phyloP scores from a whole-genome alignment of 495 filamentous ascomycete genomes.

The Penicillium herquei region DNA sequence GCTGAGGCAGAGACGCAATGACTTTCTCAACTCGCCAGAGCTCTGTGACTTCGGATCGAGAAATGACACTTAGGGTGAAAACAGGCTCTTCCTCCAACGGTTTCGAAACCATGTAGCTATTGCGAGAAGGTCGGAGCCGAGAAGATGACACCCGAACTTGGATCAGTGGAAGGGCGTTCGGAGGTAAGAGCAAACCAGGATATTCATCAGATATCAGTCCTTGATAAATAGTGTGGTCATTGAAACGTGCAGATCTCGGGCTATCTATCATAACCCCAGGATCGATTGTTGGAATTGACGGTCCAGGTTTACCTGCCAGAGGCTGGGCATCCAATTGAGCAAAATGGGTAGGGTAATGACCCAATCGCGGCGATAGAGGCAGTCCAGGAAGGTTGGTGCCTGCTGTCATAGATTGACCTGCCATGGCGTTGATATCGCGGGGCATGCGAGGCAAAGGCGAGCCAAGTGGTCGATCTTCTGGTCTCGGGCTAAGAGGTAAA shows the following conservation, averaged over 20 bases:
- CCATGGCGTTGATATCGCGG: conserved; percentile 50
- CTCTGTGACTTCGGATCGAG: conserved; percentile 72
- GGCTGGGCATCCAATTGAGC: background rate
- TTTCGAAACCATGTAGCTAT: conserved; percentile 71
- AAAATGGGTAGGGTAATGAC: conserved; percentile 63
- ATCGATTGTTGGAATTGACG: conserved; percentile 38
- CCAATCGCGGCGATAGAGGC: conserved; percentile 71
- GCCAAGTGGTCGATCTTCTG: conserved; percentile 68
- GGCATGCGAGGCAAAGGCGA: conserved; percentile 70
- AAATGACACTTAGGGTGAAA: conserved; percentile 83
- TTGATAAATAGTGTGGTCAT: conserved; percentile 48
- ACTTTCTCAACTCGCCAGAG: conserved; percentile 95
- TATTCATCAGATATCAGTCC: conserved; percentile 80
- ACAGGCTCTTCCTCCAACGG: conserved; percentile 82
- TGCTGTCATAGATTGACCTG: conserved; percentile 41
- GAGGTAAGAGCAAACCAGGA: conserved; percentile 78
- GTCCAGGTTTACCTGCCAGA: too few species aligned
- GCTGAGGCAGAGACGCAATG: conserved; percentile 70
- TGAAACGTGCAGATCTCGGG: conserved; percentile 23
- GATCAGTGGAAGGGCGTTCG: conserved; percentile 84
- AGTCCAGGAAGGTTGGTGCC: conserved; percentile 38
- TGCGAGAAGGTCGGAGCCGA: conserved; percentile 84
- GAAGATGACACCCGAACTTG: conserved; percentile 87
- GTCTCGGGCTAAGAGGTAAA: conserved; percentile 83
- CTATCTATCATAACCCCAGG: conserved; percentile 39